These are phyloP conservation scores for Ensete ventricosum DNA, from an alignment of 176 grass and related monocot species.

Conservation along the genomic window DNA sequence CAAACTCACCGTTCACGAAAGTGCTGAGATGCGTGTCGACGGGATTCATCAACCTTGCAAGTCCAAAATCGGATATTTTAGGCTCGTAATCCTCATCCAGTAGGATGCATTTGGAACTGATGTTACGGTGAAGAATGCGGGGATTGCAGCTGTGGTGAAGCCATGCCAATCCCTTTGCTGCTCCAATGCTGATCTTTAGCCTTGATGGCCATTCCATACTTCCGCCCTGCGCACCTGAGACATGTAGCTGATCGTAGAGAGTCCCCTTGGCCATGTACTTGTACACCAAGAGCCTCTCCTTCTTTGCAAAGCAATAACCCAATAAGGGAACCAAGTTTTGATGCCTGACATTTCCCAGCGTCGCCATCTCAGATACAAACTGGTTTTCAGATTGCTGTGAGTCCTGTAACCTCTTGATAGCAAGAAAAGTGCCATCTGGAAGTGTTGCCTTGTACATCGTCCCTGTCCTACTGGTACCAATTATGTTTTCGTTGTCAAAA, in stretches of 20 bases:
- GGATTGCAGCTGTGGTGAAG: conserved; percentile 93
- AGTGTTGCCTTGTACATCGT: conserved; percentile 78
- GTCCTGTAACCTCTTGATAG: conserved; percentile 77
- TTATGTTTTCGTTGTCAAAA: conserved; percentile 71
- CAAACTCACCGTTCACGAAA: conserved; percentile 81
- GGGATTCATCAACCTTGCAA: conserved; percentile 89
- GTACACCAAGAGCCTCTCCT: conserved; percentile 76
- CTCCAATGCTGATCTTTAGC: conserved; percentile 61
- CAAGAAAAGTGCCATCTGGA: conserved; percentile 65
- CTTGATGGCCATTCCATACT: conserved; percentile 61
- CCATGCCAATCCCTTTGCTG: conserved; percentile 72
- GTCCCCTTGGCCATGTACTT: conserved; percentile 66
- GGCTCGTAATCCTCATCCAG: conserved; percentile 64
- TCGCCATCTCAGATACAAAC: conserved; percentile 81
- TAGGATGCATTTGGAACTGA: conserved; percentile 88
- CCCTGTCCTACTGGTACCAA: conserved; percentile 59
- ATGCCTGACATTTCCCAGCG: conserved; percentile 68
- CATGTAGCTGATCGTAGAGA: conserved; percentile 63
- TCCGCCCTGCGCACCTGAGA: conserved; percentile 15
- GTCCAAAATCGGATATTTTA: conserved; percentile 83
- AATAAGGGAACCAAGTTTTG: conserved; percentile 74
- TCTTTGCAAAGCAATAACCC: conserved; percentile 72
- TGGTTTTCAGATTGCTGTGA: conserved; percentile 77
- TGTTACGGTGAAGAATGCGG: conserved; percentile 79
- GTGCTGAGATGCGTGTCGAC: conserved; percentile 89